A percentile compares a stretch with the other conserved stretches of the same genome.
These are phyloP conservation scores for Fomes fomentarius DNA, from an alignment of 1,284 basidiomycete genomes.

Conservation along the genomic window DNA sequence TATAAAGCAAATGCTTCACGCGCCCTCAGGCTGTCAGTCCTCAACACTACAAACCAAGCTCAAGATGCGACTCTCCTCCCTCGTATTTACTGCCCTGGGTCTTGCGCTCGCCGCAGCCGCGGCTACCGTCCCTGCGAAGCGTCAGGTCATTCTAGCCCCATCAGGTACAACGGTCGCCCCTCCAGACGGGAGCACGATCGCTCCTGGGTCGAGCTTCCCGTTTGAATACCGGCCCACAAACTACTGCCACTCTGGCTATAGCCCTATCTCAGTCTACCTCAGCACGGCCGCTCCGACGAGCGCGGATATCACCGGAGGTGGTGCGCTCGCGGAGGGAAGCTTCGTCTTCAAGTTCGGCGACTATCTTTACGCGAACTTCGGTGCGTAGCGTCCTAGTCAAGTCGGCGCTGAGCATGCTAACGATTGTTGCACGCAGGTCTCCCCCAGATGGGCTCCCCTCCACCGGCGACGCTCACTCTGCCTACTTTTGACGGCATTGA, in stretches of 20 bases:
- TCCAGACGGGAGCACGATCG: constrained; percentile 16
- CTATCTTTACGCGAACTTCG: constrained; percentile 28
- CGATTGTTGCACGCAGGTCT: constrained; percentile 8
- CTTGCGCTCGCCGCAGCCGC: constrained; percentile 3
- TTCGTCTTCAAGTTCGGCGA: constrained; percentile 27
- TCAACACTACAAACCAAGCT: not conserved
- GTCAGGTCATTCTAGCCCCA: constrained; percentile 21
- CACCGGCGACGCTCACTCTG: constrained; percentile 11
- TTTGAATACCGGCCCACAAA: constrained; percentile 23
- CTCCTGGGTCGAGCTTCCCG: constrained; percentile 18
- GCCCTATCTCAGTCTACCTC: constrained; percentile 26
- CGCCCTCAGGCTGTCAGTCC: too few relatives aligned
- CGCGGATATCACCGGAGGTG: constrained; percentile 14
- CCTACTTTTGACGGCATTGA: constrained; percentile 2
- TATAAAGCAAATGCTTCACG: too few relatives aligned
- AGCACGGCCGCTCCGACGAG: constrained; percentile 16
- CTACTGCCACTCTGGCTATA: constrained; percentile 28
- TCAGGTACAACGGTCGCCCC: constrained; percentile 22
- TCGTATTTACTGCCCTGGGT: too few relatives aligned
- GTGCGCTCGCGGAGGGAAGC: constrained; percentile 20
- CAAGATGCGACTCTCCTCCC: constrained; percentile 12
- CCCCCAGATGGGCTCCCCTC: constrained; percentile 13
- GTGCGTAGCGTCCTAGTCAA: constrained; percentile 3
- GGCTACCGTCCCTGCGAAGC: constrained; percentile 10
- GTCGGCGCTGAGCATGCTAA: too few relatives aligned